phyloP scores from a whole-genome alignment of 305 asterid genomes.

The Fraxinus angustifolia region DNA sequence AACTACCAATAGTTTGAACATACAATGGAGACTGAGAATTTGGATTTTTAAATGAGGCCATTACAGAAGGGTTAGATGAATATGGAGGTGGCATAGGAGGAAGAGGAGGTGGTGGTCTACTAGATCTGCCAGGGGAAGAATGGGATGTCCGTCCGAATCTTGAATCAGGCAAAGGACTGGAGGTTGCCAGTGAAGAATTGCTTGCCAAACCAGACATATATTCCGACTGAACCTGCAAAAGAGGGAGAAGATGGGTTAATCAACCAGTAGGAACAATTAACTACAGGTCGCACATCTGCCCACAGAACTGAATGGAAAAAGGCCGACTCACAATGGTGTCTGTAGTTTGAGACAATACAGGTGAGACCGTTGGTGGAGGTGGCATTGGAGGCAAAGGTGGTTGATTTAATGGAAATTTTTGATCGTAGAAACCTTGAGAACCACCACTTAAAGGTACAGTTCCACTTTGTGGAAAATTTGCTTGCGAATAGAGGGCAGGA shows the following conservation, averaged over 20 bases:
- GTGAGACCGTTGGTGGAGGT: conserved; percentile 55
- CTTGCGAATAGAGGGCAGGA: conserved; percentile 45
- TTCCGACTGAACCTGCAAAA: conserved; percentile 67
- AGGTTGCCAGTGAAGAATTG: conserved; percentile 41
- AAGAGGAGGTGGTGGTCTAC: conserved; percentile 81
- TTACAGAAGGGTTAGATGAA: conserved; percentile 39
- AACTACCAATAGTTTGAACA: conserved; percentile 42
- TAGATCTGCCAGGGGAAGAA: conserved; percentile 58
- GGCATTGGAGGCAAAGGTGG: conserved; percentile 82
- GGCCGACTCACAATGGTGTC: conserved; percentile 44
- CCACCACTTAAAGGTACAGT: conserved; percentile 34
- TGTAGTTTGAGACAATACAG: conserved; percentile 46
- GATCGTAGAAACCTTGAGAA: conserved; percentile 66
- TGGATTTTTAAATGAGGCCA: conserved; percentile 41
- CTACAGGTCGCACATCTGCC: conserved; percentile 46
- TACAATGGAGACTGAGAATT: conserved; percentile 53
- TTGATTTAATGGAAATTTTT: conserved; percentile 53
- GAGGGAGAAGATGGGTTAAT: conserved; percentile 20
- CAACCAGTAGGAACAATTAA: conserved; percentile 42
- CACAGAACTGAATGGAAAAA: conserved; percentile 36
- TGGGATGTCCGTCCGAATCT: conserved; percentile 54
- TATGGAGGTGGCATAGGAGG: conserved; percentile 85
- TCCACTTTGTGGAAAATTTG: conserved; percentile 41
- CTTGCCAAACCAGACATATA: conserved; percentile 38
- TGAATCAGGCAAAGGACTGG: conserved; percentile 44